Evolutionary conservation across 306 rosid genomes (phyloP).

Genomic region (Delonix regia): DNA sequence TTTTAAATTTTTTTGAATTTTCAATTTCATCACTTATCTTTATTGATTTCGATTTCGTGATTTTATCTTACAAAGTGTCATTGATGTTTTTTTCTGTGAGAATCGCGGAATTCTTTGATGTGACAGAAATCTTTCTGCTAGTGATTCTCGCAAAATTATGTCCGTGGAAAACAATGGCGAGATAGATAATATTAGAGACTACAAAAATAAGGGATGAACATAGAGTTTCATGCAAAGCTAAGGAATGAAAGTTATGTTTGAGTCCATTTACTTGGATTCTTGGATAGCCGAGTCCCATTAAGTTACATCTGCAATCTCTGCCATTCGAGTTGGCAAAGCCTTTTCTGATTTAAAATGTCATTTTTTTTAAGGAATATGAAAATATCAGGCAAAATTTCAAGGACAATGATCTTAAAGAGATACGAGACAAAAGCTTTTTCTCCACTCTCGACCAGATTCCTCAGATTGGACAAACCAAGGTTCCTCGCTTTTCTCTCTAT

Average conservation of each 20-base stretch:
- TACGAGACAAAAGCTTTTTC: constrained; percentile 35
- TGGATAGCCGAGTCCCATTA: neutral
- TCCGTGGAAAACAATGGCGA: neutral
- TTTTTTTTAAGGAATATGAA: constrained; percentile 51
- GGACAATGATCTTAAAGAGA: constrained; percentile 19
- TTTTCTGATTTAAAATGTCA: constrained; percentile 25
- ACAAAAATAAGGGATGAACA: neutral
- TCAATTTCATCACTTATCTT: neutral
- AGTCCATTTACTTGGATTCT: neutral
- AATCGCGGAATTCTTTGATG: neutral
- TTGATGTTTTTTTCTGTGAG: neutral
- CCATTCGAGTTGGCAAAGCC: neutral
- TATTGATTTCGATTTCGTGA: neutral
- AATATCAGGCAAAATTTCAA: constrained; percentile 12
- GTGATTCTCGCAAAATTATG: neutral
- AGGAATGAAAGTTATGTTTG: neutral
- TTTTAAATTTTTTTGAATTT: neutral
- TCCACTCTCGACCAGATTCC: constrained; percentile 55
- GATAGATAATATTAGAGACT: neutral
- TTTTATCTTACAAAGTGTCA: neutral
- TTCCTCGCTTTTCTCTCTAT: constrained; percentile 9
- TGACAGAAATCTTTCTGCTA: neutral
- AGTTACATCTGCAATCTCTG: neutral
- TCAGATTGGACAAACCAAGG: constrained; percentile 71
- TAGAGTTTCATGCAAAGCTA: neutral